These are phyloP conservation scores for Umbelopsis sp. DNA, from an alignment of 371 early-diverging fungal genomes.

Conservation along the genomic window DNA sequence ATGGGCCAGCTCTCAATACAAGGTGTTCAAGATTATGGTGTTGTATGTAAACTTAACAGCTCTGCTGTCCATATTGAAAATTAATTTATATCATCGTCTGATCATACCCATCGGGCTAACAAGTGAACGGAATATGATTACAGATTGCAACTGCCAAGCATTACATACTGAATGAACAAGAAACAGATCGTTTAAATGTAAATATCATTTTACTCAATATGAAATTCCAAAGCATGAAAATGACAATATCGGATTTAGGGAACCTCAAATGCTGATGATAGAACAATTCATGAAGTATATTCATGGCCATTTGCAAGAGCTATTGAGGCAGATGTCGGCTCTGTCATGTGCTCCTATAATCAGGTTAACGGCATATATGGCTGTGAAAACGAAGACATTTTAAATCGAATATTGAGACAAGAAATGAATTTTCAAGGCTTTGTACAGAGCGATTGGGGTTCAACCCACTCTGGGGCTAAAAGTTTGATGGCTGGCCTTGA, in stretches of 20 bases:
- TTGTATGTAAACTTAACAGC: constrained; percentile 23
- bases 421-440: constrained; percentile 41
- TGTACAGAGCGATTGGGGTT: constrained; percentile 35
- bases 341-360: constrained; percentile 53
- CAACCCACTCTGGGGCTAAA: constrained; percentile 28
- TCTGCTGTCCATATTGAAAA: neutral
- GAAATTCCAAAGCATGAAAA: neutral
- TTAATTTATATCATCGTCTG: no score
- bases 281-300: constrained; percentile 52
- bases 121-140: neutral
- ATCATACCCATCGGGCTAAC: neutral
- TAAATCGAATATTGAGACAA: constrained; percentile 43
- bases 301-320: constrained; percentile 46
- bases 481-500: constrained; percentile 46
- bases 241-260: constrained; percentile 18
- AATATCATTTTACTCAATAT: neutral
- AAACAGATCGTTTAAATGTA: constrained; percentile 30
- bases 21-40: constrained; percentile 35
- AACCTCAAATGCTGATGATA: constrained; percentile 36
- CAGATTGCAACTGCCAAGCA: constrained; percentile 59
- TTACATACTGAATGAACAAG: constrained; percentile 52
- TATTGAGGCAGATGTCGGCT: constrained; percentile 43
- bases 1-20: constrained; percentile 23
- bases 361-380: constrained; percentile 37
- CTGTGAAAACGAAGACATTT: constrained; percentile 39